phyloP scores from a whole-genome alignment of 2,329 filamentous ascomycete species.

The Phaeosphaeriaceae sp. region DNA sequence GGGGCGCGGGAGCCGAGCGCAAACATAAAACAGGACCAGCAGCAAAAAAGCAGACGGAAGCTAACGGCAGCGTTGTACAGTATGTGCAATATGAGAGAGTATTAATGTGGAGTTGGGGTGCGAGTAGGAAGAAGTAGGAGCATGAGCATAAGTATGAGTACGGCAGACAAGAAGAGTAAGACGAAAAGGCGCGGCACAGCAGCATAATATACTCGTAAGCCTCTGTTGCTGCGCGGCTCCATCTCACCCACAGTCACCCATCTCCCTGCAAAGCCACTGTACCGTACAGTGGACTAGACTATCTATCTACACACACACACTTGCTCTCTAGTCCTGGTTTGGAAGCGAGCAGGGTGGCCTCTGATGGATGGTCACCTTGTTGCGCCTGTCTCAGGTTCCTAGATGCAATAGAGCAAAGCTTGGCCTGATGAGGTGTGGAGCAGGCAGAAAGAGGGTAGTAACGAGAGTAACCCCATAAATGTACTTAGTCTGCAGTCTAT shows the following conservation, averaged over 20 bases:
- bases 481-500: too few relatives aligned
- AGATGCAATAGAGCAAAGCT: too few relatives aligned
- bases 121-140: too few relatives aligned
- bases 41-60: slow-evolving; percentile 11
- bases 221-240: slow-evolving; percentile 12
- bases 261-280: slow-evolving; percentile 2
- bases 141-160: too few relatives aligned
- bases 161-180: background rate
- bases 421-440: too few relatives aligned
- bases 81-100: too few relatives aligned
- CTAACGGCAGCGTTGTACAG: too few relatives aligned
- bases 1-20: background rate
- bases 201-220: slow-evolving; percentile 21
- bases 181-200: slow-evolving; percentile 16
- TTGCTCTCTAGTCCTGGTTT: slow-evolving; percentile 19
- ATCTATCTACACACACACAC: background rate
- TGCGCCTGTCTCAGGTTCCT: slow-evolving; percentile 23
- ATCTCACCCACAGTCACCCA: slow-evolving; percentile 20
- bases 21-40: too few relatives aligned
- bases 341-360: slow-evolving; percentile 34
- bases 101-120: too few relatives aligned
- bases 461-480: too few relatives aligned
- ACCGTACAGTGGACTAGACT: too few relatives aligned
- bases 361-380: slow-evolving; percentile 40
- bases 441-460: too few relatives aligned